Conservation (phyloP, 495 filamentous ascomycete species). For the Pseudoneurospora amorphoporcata region DNA sequence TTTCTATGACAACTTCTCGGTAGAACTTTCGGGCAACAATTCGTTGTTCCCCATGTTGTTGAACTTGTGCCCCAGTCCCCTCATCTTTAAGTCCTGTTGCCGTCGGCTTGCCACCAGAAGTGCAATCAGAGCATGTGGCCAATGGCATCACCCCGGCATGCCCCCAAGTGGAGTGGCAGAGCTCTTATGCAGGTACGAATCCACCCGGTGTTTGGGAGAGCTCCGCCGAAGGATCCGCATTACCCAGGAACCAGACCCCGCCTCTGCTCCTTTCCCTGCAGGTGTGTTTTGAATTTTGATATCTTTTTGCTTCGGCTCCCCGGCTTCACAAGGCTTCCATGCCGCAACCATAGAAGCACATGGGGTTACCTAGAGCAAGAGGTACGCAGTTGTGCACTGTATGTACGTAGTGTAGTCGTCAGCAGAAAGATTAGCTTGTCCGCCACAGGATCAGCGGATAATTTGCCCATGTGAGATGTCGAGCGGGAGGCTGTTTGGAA, state of each 20-base stretch:
- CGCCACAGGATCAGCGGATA: background rate
- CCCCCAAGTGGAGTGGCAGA: background rate
- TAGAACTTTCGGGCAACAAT: background rate
- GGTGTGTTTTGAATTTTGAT: too few species aligned
- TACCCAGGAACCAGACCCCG: background rate
- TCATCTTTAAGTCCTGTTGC: background rate
- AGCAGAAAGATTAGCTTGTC: background rate
- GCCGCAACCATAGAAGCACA: background rate
- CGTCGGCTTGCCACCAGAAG: background rate
- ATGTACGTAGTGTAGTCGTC: background rate
- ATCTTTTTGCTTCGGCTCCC: background rate
- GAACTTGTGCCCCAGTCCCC: background rate
- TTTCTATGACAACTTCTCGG: background rate
- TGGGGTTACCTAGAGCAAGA: background rate
- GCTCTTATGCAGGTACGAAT: slow-evolving; percentile 6
- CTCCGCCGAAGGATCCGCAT: background rate
- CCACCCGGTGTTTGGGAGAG: slow-evolving; percentile 1
- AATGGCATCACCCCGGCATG: background rate
- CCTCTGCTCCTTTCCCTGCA: background rate
- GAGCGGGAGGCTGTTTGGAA: background rate
- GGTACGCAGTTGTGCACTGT: background rate
- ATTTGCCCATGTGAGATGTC: background rate
- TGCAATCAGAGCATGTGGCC: background rate
- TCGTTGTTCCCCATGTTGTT: background rate
- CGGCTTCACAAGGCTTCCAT: background rate